These are phyloP conservation scores for Lentinus tigrinus DNA, from an alignment of 768 basidiomycete species.

Conservation along the genomic window DNA sequence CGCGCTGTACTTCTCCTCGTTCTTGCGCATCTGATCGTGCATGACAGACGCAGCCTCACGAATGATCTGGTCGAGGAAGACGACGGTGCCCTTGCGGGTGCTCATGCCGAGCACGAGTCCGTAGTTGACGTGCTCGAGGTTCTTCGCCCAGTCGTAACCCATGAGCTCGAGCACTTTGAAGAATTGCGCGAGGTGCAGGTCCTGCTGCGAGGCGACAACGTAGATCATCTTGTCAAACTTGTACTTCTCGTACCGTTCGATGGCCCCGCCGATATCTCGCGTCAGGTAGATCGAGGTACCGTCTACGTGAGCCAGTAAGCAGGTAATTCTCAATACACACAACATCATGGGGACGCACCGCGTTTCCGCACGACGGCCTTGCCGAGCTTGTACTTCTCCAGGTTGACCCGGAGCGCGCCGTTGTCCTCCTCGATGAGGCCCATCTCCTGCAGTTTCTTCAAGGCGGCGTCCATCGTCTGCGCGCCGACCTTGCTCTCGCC, in stretches of 20 bases:
- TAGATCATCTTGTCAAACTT: conserved; percentile 93
- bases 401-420: conserved; percentile 82
- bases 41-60: conserved; percentile 85
- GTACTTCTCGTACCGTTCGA: conserved; percentile 90
- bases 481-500: conserved; percentile 85
- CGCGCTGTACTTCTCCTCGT: conserved; percentile 87
- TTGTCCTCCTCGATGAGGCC: conserved; percentile 75
- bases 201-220: conserved; percentile 85
- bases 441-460: conserved; percentile 66
- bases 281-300: conserved; percentile 94
- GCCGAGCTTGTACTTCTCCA: conserved; percentile 90
- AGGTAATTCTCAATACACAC: background rate
- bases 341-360: conserved; percentile 40
- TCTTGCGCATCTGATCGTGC: conserved; percentile 96
- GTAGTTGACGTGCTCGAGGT: conserved; percentile 86
- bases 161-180: conserved; percentile 93
- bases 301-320: conserved; percentile 43
- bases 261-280: conserved; percentile 92
- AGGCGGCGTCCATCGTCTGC: conserved; percentile 69
- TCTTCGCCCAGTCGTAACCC: conserved; percentile 83
- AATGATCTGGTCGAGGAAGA: conserved; percentile 92
- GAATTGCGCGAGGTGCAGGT: conserved; percentile 85
- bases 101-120: conserved; percentile 95
- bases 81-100: conserved; percentile 88
- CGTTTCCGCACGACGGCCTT: conserved; percentile 87